Evolutionary conservation across 2,329 filamentous ascomycete genomes (phyloP).

Genomic region (Xylariaceae sp.): DNA sequence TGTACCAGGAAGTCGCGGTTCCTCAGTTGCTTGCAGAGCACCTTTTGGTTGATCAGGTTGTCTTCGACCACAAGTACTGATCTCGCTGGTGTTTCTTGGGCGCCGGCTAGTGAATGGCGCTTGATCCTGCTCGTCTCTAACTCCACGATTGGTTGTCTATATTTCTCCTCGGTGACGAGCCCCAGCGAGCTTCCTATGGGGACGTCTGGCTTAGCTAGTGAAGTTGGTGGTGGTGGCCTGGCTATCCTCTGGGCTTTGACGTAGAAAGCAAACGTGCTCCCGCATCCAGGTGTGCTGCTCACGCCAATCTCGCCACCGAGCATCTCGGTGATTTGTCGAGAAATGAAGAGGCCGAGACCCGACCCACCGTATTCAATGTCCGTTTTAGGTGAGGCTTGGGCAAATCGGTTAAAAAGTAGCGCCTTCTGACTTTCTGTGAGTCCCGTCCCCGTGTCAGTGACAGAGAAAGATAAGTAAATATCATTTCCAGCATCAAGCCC

Average conservation of each 20-base stretch:
- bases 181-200: conserved; percentile 21
- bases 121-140: background rate
- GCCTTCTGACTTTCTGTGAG: conserved; percentile 74
- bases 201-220: conserved; percentile 23
- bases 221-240: conserved; percentile 19
- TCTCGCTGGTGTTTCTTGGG: background rate
- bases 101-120: background rate
- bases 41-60: conserved; percentile 65
- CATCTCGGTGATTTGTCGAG: conserved; percentile 77
- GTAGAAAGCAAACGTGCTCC: conserved; percentile 78
- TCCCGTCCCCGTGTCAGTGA: conserved; percentile 78
- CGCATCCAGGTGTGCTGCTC: conserved; percentile 69
- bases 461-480: conserved; percentile 72
- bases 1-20: conserved; percentile 57
- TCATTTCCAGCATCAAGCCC: conserved; percentile 7
- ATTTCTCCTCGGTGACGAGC: conserved; percentile 22
- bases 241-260: conserved; percentile 56
- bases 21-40: conserved; percentile 57
- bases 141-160: conserved; percentile 25
- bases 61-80: conserved; percentile 63
- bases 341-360: conserved; percentile 80
- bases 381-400: conserved; percentile 76
- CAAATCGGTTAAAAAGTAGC: conserved; percentile 78
- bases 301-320: conserved; percentile 83
- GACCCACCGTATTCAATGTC: conserved; percentile 82